A percentile compares a stretch with the other conserved stretches of the same genome.
Conservation (phyloP, 164 flowering plant species). For the Paratinospora sagittata region DNA sequence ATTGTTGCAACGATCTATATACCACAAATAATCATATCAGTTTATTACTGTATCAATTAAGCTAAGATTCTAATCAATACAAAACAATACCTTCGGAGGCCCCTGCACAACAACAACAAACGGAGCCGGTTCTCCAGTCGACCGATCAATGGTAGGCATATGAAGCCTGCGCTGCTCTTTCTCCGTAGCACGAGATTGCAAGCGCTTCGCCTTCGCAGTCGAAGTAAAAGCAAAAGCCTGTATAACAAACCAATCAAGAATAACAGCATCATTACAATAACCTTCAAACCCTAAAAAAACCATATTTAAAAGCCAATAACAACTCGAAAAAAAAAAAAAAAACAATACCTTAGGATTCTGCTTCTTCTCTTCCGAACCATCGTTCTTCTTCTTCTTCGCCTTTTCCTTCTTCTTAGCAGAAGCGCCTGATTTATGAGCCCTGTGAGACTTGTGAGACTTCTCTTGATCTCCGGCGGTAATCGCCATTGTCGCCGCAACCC, state of each 20-base stretch:
- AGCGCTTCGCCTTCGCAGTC: constrained; percentile 65
- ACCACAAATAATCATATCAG: background rate
- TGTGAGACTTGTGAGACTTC: constrained; percentile 60
- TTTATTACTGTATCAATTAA: background rate
- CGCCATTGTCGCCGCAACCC: constrained; percentile 16
- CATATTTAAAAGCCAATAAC: background rate
- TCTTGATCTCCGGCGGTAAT: constrained; percentile 19
- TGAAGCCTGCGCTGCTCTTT: constrained; percentile 91
- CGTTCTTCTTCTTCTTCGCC: constrained; percentile 34
- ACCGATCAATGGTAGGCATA: constrained; percentile 67
- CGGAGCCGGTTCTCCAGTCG: constrained; percentile 82
- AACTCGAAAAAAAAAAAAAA: background rate
- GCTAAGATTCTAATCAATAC: background rate
- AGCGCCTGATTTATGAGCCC: constrained; percentile 60
- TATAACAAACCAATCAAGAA: constrained; percentile 9
- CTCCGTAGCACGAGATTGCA: constrained; percentile 74
- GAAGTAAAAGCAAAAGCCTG: constrained; percentile 89
- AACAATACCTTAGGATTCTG: constrained; percentile 58
- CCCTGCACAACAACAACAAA: constrained; percentile 91
- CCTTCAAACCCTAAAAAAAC: background rate
- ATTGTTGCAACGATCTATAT: background rate
- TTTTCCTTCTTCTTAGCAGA: constrained; percentile 49
- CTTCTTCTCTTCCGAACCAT: constrained; percentile 29
- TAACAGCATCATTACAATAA: background rate
- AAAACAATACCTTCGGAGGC: constrained; percentile 70